These are phyloP conservation scores for Tieghemiomyces parasiticus DNA, from an alignment of 192 early-diverging fungal species.

Conservation along the genomic window DNA sequence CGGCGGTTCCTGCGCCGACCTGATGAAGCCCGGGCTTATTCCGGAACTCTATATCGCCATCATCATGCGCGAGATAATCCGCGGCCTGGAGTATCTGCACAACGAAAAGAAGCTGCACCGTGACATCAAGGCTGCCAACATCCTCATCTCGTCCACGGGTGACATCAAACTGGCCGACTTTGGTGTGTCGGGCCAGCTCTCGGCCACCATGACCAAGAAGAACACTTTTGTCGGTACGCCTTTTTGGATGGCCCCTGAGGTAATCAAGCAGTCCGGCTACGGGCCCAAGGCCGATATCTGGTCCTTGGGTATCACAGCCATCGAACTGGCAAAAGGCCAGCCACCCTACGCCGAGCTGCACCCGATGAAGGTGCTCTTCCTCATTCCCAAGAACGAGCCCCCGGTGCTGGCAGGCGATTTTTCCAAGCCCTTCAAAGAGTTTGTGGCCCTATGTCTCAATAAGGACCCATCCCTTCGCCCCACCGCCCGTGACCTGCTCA, in stretches of 20 bases:
- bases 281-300: constrained; percentile 97
- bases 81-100: constrained; percentile 89
- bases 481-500: constrained; percentile 72
- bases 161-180: constrained; percentile 95
- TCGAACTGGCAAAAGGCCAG: constrained; percentile 86
- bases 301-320: constrained; percentile 93
- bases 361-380: constrained; percentile 88
- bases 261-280: constrained; percentile 88
- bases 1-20: constrained; percentile 87
- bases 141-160: constrained; percentile 53
- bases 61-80: constrained; percentile 73
- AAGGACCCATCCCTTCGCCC: constrained; percentile 77
- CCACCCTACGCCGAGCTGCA: constrained; percentile 89
- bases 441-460: constrained; percentile 73
- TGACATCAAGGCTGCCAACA: constrained; percentile 95
- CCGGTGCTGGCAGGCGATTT: constrained; percentile 64
- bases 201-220: constrained; percentile 82
- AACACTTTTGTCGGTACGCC: constrained; percentile 98
- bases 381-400: constrained; percentile 83
- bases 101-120: constrained; percentile 74
- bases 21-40: constrained; percentile 77
- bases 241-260: constrained; percentile 91
- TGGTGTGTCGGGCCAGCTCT: constrained; percentile 92
- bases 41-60: constrained; percentile 86
- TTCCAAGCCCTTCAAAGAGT: constrained; percentile 76